Percentiles rank a stretch among this genome's conserved stretches.
Conservation (phyloP, 192 early-diverging fungal species). For the Backusella parvicylindrica region DNA sequence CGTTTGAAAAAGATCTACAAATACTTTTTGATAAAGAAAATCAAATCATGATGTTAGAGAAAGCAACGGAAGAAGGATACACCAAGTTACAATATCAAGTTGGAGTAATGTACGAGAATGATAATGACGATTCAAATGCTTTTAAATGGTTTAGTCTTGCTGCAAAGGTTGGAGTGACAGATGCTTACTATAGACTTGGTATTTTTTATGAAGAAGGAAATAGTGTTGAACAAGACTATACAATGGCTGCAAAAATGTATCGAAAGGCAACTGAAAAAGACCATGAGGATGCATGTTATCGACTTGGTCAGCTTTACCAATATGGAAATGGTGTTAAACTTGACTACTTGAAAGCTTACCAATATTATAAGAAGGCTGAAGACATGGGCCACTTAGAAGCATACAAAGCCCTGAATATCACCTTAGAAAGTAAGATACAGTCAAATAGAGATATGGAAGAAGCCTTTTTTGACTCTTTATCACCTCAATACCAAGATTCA, state of each 20-base stretch:
- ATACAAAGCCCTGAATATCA: background rate
- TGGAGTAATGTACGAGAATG: background rate
- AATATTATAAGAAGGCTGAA: background rate
- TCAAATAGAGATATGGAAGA: background rate
- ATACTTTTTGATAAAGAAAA: background rate
- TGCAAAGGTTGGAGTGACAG: background rate
- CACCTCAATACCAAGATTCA: background rate
- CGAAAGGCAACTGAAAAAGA: background rate
- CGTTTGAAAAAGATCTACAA: background rate
- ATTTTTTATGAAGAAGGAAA: background rate
- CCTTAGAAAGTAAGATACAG: background rate
- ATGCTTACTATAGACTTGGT: background rate
- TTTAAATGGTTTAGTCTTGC: background rate
- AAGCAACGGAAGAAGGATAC: background rate
- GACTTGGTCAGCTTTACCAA: background rate
- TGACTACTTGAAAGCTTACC: background rate
- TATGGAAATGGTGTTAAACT: background rate
- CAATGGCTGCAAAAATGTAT: no score
- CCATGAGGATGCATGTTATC: background rate
- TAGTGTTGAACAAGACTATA: background rate
- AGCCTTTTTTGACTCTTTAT: background rate
- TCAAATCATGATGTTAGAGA: background rate
- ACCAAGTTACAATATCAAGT: background rate
- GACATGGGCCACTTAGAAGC: background rate
- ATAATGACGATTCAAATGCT: background rate